Base-by-base conservation (phyloP, 192 early-diverging fungal genomes). In the Backusella liffmaniae region DNA sequence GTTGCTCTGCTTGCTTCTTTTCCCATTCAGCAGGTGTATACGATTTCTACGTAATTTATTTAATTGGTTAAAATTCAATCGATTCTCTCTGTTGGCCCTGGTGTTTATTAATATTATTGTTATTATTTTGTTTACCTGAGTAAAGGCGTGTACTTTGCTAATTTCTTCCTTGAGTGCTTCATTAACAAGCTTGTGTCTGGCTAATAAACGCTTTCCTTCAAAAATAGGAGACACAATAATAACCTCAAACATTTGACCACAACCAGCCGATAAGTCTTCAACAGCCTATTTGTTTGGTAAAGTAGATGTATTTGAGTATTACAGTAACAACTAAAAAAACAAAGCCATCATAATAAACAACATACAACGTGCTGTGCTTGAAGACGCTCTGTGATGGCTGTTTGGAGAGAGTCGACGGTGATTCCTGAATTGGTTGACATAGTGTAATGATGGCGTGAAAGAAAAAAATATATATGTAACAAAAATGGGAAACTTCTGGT, bases 171-270 rank as follows among this genome's bases (percentile, higher is more conserved):
- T 94, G 34, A 90, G 78, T 5, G 90, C 86, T 42, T 94, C 92
- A 81, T 96, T 94, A 18, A 96, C 94, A 76, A 96, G 76, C 36
- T 91, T 86, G 76, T 96, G 94, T 79, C 91, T 86, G 76, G 91
- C 88, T 15, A 96, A 82, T 8, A 90, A 77, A 8, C 84, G 73
- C 78, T 90, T 92, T 65, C 91, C 93, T 74, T 90, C 88, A 82
- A 96, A 96, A 74, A 84, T 26, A 51, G 87, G 73, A 12, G 93
- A 92, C 1, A 96, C 93, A 65, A 96, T 91, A 10, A 89, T 76
- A 44, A 94, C 91, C 51, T 96, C 91, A 80, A 92, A 94, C 82
- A 84, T 88, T 76, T 93, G 91, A 53, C 94, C 94, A 84, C 94
- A 96, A 21, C 94, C 94, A 72, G 92, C 91, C 74, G 87, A 84